Evolutionary conservation across 2,329 filamentous ascomycete species (phyloP).

Genomic region (Macrophomina tecta): DNA sequence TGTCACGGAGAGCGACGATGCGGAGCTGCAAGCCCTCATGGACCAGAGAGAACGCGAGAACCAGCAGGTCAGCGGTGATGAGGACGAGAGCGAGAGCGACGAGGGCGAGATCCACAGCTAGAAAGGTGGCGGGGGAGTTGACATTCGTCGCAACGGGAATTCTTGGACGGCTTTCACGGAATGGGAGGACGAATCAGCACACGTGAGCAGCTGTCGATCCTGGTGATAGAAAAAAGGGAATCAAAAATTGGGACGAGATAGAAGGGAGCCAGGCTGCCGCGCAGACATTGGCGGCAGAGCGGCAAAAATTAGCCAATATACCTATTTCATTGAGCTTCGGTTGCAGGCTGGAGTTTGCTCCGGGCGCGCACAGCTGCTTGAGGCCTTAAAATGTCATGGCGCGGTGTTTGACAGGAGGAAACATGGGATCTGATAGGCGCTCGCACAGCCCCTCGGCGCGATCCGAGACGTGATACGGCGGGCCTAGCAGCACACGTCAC

Average conservation of each 20-base stretch:
- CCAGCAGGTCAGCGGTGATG: slow-evolving; percentile 95
- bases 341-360: not conserved
- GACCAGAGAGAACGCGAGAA: slow-evolving; percentile 99
- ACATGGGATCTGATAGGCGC: not conserved
- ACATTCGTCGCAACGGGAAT: not conserved
- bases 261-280: slow-evolving; percentile 13
- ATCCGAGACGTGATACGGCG: slow-evolving; percentile 14
- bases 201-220: not conserved
- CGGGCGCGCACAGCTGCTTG: not conserved
- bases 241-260: slow-evolving; percentile 24
- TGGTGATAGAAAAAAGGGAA: slow-evolving; percentile 4
- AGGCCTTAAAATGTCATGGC: not conserved
- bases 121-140: not conserved
- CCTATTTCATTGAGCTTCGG: not conserved
- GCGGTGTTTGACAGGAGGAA: not conserved
- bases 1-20: slow-evolving; percentile 97
- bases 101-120: slow-evolving; percentile 67
- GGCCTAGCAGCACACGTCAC: slow-evolving; percentile 19
- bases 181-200: slow-evolving; percentile 1
- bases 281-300: not conserved
- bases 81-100: slow-evolving; percentile 94
- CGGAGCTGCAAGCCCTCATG: slow-evolving; percentile 96
- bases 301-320: slow-evolving; percentile 16
- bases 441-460: slow-evolving; percentile 12
- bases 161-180: not conserved